phyloP scores from a whole-genome alignment of 169 alveolate genomes.

The Plasmodium vinckei region DNA sequence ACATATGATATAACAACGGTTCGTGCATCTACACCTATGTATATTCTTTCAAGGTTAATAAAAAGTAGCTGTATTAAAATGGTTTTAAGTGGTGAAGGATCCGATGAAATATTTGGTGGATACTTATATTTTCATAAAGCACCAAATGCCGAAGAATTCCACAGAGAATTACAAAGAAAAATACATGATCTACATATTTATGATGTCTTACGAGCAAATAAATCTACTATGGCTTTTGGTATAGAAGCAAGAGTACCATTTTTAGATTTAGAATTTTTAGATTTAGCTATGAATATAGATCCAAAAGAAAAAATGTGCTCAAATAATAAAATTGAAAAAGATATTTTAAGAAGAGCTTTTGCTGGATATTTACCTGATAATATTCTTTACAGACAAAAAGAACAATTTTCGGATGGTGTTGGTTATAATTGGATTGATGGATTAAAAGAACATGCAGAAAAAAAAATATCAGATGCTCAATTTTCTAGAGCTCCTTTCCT shows the following conservation, averaged over 20 bases:
- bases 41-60: conserved; percentile 84
- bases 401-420: conserved; percentile 89
- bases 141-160: conserved; percentile 86
- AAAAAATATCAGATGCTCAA: conserved; percentile 77
- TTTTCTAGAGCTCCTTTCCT: conserved; percentile 62
- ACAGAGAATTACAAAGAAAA: conserved; percentile 87
- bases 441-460: conserved; percentile 79
- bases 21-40: conserved; percentile 93
- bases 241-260: conserved; percentile 93
- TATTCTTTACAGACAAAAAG: conserved; percentile 90
- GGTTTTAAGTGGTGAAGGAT: conserved; percentile 91
- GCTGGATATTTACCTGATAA: conserved; percentile 88
- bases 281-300: conserved; percentile 61
- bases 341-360: conserved; percentile 87
- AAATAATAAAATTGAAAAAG: conserved; percentile 82
- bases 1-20: conserved; percentile 91
- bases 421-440: conserved; percentile 86
- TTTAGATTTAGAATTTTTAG: conserved; percentile 78
- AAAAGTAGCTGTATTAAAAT: conserved; percentile 87
- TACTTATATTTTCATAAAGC: conserved; percentile 90
- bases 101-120: conserved; percentile 92
- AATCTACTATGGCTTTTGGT: conserved; percentile 91
- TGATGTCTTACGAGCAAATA: conserved; percentile 90
- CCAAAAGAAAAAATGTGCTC: conserved; percentile 72
- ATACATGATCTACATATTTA: conserved; percentile 84